Evolutionary conservation across 495 filamentous ascomycete species (phyloP).

Genomic region (Aspergillus sclerotiicarbonarius): DNA sequence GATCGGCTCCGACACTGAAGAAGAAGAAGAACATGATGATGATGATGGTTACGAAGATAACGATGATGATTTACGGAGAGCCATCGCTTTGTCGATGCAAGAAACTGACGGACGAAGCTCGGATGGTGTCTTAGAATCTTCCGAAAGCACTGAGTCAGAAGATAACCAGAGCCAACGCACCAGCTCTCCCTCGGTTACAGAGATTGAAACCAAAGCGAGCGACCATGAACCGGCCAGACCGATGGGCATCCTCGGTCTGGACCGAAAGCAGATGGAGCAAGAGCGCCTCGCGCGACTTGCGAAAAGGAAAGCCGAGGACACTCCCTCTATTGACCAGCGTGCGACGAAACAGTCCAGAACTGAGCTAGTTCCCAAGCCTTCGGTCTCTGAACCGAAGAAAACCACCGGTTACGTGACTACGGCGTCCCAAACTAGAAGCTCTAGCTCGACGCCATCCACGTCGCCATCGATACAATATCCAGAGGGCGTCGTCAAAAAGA

Average conservation of each 20-base stretch:
- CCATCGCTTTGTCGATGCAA: conserved; percentile 54
- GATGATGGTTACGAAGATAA: conserved; percentile 34
- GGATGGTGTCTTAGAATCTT: background rate
- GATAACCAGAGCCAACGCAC: background rate
- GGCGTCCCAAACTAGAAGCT: background rate
- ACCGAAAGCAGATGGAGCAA: conserved; percentile 82
- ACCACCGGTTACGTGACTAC: background rate
- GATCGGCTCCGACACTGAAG: conserved; percentile 32
- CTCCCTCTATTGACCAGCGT: conserved; percentile 13
- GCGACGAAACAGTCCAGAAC: conserved; percentile 21
- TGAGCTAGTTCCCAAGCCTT: conserved; percentile 5
- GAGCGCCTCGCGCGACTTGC: conserved; percentile 70
- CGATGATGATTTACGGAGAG: conserved; percentile 50
- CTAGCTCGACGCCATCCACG: conserved; percentile 16
- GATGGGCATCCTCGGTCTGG: conserved; percentile 48
- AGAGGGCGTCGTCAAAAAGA: conserved; percentile 76
- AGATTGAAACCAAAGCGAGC: background rate
- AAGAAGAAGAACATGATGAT: conserved; percentile 31
- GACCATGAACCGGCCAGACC: background rate
- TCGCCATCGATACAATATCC: conserved; percentile 58
- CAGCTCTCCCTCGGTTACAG: background rate
- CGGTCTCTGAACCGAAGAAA: background rate
- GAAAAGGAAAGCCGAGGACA: conserved; percentile 55
- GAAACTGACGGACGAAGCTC: conserved; percentile 5
- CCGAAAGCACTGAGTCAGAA: background rate